Evolutionary conservation across 306 rosid genomes (phyloP).

Genomic region (Cyamopsis tetragonoloba): DNA sequence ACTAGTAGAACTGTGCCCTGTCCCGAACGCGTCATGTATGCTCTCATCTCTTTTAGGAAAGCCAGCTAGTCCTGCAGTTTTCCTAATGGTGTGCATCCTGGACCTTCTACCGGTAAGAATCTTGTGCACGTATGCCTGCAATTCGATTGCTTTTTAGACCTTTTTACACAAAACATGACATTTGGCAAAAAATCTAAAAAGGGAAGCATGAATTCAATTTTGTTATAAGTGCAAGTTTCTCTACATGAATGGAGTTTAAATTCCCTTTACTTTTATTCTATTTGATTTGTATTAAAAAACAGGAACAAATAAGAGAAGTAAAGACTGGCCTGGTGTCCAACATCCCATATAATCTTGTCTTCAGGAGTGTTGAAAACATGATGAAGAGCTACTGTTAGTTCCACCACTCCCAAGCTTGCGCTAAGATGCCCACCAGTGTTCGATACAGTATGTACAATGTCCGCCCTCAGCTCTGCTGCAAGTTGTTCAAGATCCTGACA

Average conservation of each 20-base stretch:
- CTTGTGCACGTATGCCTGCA: conserved; percentile 80
- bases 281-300: background rate
- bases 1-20: conserved; percentile 78
- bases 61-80: conserved; percentile 75
- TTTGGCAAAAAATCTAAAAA: background rate
- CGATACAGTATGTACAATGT: conserved; percentile 53
- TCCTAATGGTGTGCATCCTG: conserved; percentile 58
- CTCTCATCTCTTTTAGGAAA: conserved; percentile 83
- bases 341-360: conserved; percentile 80
- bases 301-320: background rate
- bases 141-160: conserved; percentile 20
- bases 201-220: background rate
- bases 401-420: conserved; percentile 76
- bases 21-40: conserved; percentile 65
- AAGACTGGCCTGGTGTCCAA: conserved; percentile 67
- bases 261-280: background rate
- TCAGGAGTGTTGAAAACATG: conserved; percentile 67
- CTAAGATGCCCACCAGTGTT: conserved; percentile 75
- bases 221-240: background rate
- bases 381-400: conserved; percentile 64
- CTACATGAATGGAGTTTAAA: background rate
- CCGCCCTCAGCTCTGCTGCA: conserved; percentile 67
- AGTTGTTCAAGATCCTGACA: conserved; percentile 70
- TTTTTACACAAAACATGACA: background rate
- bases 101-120: conserved; percentile 76